Conservation (phyloP, 768 basidiomycete species). For the Agrocybe pediades region DNA sequence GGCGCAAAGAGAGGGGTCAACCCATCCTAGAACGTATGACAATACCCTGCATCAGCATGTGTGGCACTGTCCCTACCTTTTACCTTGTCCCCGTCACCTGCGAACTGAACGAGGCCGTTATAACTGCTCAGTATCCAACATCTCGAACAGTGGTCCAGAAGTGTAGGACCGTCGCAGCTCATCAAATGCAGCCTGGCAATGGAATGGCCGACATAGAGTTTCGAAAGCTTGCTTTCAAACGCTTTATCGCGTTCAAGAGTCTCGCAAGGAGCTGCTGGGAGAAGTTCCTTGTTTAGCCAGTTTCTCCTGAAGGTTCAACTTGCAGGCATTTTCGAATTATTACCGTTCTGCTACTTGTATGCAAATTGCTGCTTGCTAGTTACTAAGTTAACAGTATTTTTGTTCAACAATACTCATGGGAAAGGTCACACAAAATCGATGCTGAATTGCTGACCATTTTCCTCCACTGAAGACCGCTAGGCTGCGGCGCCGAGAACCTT, state of each 20-base stretch:
- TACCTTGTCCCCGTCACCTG: conserved; percentile 35
- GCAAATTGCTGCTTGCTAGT: no score
- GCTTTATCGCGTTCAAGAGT: conserved; percentile 29
- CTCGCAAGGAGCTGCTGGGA: conserved; percentile 29
- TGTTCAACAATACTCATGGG: no score
- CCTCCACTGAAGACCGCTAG: no score
- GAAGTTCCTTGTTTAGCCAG: conserved; percentile 11
- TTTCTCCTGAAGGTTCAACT: no score
- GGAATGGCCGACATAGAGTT: conserved; percentile 32
- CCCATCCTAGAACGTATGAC: conserved; percentile 24
- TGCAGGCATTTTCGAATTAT: no score
- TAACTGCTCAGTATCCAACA: conserved; percentile 20
- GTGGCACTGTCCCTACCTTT: conserved; percentile 33
- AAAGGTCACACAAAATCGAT: no score
- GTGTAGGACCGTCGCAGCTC: conserved; percentile 22
- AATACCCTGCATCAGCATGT: conserved; percentile 36
- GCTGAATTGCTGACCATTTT: no score
- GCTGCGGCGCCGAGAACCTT: no score
- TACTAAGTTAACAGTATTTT: no score
- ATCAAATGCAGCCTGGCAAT: conserved; percentile 13
- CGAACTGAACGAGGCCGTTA: conserved; percentile 29
- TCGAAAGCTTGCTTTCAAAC: conserved; percentile 26
- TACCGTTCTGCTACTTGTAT: no score
- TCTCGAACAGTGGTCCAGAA: conserved; percentile 25
- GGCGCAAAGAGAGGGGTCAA: conserved; percentile 17